Conservation (phyloP, 164 flowering plant genomes). For the Amborella trichopoda region DNA sequence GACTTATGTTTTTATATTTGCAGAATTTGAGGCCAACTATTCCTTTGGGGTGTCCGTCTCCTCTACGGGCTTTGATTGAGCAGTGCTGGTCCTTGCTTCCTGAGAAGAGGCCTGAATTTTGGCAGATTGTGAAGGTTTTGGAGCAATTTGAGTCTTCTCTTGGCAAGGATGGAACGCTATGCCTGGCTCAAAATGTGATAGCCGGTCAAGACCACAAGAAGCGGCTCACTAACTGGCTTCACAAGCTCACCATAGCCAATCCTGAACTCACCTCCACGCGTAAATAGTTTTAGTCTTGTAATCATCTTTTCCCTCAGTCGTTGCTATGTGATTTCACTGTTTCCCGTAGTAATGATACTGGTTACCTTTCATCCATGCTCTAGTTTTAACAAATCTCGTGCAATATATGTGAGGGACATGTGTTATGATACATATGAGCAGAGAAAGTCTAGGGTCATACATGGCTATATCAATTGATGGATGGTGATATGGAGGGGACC, state of each 20-base stretch:
- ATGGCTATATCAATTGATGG: no score
- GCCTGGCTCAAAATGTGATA: slow-evolving; percentile 26
- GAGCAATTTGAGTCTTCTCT: slow-evolving; percentile 63
- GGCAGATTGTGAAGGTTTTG: slow-evolving; percentile 63
- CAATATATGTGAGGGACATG: no score
- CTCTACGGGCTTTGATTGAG: slow-evolving; percentile 52
- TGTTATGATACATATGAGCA: no score
- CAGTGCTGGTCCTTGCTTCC: slow-evolving; percentile 59
- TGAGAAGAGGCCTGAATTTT: slow-evolving; percentile 64
- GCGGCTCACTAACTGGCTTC: slow-evolving; percentile 61
- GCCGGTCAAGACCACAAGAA: slow-evolving; percentile 62
- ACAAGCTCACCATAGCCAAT: slow-evolving; percentile 46
- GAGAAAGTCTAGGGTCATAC: no score
- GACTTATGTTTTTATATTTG: slow-evolving; percentile 5
- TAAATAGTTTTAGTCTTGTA: no score
- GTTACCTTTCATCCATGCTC: no score
- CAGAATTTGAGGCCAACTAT: slow-evolving; percentile 69
- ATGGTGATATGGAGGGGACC: no score
- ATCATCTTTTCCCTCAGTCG: no score
- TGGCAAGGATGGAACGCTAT: slow-evolving; percentile 49
- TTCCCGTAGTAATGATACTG: no score
- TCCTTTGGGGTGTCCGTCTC: slow-evolving; percentile 57
- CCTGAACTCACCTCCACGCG: slow-evolving; percentile 19
- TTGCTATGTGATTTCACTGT: no score
- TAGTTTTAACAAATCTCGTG: no score